A percentile compares a stretch with the other conserved stretches of the same genome.
Conservation (phyloP, 352 stramenopile genomes). For the Pythium plurisporium region DNA sequence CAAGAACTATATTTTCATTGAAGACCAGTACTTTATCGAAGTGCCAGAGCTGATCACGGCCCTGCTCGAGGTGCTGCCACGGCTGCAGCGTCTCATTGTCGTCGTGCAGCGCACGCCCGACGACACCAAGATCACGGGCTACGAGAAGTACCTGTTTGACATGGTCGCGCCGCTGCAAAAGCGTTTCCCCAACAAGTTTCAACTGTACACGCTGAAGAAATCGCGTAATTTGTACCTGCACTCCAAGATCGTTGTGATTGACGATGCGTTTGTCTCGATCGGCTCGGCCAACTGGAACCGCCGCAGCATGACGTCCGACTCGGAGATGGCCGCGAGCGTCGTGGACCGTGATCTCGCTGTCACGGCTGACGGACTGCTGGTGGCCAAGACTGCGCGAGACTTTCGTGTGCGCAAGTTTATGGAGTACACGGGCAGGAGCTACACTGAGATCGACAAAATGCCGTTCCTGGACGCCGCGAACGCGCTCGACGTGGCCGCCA, state of each 20-base stretch:
- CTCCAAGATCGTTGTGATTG: slow-evolving; percentile 21
- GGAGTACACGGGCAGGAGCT: slow-evolving; percentile 39
- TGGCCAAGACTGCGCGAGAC: slow-evolving; percentile 4
- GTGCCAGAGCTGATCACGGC: slow-evolving; percentile 27
- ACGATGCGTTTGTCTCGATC: slow-evolving; percentile 28
- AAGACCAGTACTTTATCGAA: slow-evolving; percentile 51
- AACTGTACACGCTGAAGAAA: slow-evolving; percentile 18
- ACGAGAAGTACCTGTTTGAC: slow-evolving; percentile 34
- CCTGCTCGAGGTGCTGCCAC: slow-evolving; percentile 26
- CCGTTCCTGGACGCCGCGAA: slow-evolving; percentile 38
- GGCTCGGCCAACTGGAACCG: slow-evolving; percentile 35
- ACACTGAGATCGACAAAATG: slow-evolving; percentile 35
- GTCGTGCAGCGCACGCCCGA: slow-evolving; percentile 10
- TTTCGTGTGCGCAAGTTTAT: slow-evolving; percentile 49
- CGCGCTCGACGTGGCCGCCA: slow-evolving; percentile 16
- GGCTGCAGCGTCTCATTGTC: slow-evolving; percentile 20
- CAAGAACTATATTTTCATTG: slow-evolving; percentile 39
- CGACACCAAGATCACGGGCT: slow-evolving; percentile 5
- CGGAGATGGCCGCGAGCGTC: slow-evolving; percentile 23
- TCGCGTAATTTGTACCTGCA: slow-evolving; percentile 19
- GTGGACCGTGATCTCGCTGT: slow-evolving; percentile 5
- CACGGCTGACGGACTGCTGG: slow-evolving; percentile 1
- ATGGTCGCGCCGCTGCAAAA: slow-evolving; percentile 21
- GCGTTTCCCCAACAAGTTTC: slow-evolving; percentile 24
- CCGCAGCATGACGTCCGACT: slow-evolving; percentile 35